A percentile compares a stretch with the other conserved stretches of the same genome.
phyloP scores from a whole-genome alignment of 495 filamentous ascomycete genomes.

The Sordaria brevicollis region DNA sequence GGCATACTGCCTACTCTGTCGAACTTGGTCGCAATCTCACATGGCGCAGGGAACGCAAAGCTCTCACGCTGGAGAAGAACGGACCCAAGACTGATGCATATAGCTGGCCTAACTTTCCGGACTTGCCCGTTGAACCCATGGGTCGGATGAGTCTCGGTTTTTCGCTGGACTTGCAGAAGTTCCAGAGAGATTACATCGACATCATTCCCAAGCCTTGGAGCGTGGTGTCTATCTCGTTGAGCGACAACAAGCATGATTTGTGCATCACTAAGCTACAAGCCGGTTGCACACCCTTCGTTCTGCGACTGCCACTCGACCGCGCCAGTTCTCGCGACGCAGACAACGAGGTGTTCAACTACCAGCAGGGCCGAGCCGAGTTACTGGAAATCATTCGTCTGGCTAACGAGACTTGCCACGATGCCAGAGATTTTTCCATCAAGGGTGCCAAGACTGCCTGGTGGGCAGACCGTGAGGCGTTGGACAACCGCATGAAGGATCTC shows the following conservation, averaged over 20 bases:
- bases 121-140: background rate
- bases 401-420: slow-evolving; percentile 66
- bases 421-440: slow-evolving; percentile 30
- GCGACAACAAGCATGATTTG: slow-evolving; percentile 69
- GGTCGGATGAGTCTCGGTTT: slow-evolving; percentile 27
- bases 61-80: slow-evolving; percentile 32
- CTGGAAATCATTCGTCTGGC: slow-evolving; percentile 68
- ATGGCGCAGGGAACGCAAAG: slow-evolving; percentile 47
- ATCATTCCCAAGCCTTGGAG: slow-evolving; percentile 78
- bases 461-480: slow-evolving; percentile 69
- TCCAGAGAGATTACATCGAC: slow-evolving; percentile 64
- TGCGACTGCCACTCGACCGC: slow-evolving; percentile 73
- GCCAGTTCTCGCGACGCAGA: slow-evolving; percentile 72
- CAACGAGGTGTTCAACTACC: slow-evolving; percentile 74
- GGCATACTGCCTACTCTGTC: slow-evolving; percentile 46
- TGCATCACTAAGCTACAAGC: slow-evolving; percentile 68
- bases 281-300: slow-evolving; percentile 65
- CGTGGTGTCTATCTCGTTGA: slow-evolving; percentile 73
- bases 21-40: slow-evolving; percentile 55
- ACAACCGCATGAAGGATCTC: slow-evolving; percentile 64
- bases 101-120: slow-evolving; percentile 13
- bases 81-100: slow-evolving; percentile 14
- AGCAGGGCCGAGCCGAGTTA: slow-evolving; percentile 65
- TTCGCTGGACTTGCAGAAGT: slow-evolving; percentile 39
- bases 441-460: slow-evolving; percentile 79